Evolutionary conservation across 306 rosid species (phyloP).

Genomic region (Prunus mira): DNA sequence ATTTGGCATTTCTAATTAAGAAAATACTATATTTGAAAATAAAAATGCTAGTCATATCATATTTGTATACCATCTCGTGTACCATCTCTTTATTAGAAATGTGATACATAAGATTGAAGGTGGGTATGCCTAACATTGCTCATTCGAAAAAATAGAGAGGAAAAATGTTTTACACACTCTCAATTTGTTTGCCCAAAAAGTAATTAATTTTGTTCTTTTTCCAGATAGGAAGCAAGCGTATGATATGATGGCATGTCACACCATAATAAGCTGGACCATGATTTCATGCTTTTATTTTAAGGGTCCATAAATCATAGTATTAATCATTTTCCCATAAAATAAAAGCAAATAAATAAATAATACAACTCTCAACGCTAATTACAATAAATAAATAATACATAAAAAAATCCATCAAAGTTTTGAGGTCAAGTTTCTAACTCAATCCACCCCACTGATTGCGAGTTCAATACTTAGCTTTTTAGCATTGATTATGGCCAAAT

Average conservation of each 20-base stretch:
- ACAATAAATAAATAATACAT: background rate
- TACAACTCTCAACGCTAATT: background rate
- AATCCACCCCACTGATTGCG: slow-evolving; percentile 37
- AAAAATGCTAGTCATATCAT: too few species aligned
- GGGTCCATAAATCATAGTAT: slow-evolving; percentile 3
- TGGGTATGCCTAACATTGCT: background rate
- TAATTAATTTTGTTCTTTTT: background rate
- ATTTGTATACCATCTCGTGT: too few species aligned
- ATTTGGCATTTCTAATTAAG: too few species aligned
- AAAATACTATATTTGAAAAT: too few species aligned
- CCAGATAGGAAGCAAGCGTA: background rate
- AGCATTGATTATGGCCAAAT: slow-evolving; percentile 30
- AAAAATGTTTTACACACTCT: background rate
- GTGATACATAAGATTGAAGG: too few species aligned
- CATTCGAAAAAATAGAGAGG: background rate
- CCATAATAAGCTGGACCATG: slow-evolving; percentile 9
- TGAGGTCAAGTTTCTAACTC: slow-evolving; percentile 25
- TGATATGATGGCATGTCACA: background rate
- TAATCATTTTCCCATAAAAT: slow-evolving; percentile 8
- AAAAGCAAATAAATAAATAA: slow-evolving; percentile 6
- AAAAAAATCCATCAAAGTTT: background rate
- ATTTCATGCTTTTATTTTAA: background rate
- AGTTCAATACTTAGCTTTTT: slow-evolving; percentile 33
- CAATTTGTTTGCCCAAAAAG: background rate
- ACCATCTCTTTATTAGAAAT: too few species aligned